Conservation (phyloP, 306 rosid species). For the Canavalia ensiformis region DNA sequence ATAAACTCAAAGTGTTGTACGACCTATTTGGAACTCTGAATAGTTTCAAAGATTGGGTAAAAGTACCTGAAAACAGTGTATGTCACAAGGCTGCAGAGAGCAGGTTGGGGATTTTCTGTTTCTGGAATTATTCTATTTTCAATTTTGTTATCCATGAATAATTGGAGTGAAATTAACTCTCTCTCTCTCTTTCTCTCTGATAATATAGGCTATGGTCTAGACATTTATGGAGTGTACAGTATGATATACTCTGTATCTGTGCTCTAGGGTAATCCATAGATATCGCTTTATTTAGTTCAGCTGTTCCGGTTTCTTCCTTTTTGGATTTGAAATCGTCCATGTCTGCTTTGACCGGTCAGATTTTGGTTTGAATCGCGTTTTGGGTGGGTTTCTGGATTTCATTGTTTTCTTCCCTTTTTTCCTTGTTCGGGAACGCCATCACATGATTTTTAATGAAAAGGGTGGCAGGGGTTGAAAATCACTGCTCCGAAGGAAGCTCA, state of each 20-base stretch:
- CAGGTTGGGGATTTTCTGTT: not conserved
- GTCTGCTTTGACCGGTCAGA: conserved; percentile 7
- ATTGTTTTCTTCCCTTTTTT: not conserved
- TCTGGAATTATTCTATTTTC: conserved; percentile 10
- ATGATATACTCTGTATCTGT: not conserved
- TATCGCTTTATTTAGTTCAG: no score
- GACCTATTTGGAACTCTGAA: not conserved
- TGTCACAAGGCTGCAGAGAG: not conserved
- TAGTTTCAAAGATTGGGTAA: not conserved
- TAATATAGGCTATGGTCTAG: not conserved
- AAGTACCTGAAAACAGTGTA: conserved; percentile 27
- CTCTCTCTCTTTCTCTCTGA: not conserved
- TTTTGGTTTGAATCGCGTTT: not conserved
- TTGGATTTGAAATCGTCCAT: not conserved
- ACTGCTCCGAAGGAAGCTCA: not conserved
- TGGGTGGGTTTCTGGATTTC: not conserved
- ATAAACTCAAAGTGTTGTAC: conserved; percentile 15
- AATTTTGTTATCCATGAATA: not conserved
- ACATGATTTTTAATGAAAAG: not conserved
- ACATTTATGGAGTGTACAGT: conserved; percentile 14
- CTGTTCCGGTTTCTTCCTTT: not conserved
- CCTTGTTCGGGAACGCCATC: not conserved
- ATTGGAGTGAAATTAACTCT: not conserved
- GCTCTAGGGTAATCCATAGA: not conserved
- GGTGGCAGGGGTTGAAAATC: no score